phyloP scores from a whole-genome alignment of 345 rosid species.

The Cardamine resedifolia region DNA sequence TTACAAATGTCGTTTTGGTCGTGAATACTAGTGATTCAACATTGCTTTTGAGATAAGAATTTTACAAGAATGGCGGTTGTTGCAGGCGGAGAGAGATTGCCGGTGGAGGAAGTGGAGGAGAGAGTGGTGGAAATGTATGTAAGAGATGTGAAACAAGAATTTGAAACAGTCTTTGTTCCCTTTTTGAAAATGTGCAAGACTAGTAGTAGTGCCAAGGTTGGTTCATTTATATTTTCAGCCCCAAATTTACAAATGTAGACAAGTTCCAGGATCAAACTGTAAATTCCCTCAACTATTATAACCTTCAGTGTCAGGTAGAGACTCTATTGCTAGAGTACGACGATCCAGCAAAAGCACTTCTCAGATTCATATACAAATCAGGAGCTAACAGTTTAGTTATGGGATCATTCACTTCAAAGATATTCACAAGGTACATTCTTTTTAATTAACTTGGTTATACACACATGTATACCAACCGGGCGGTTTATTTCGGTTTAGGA shows the following conservation, averaged over 20 bases:
- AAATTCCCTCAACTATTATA: not conserved
- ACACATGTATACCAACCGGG: not conserved
- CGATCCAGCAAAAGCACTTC: slow-evolving; percentile 63
- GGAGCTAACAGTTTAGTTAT: slow-evolving; percentile 59
- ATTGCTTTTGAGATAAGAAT: not conserved
- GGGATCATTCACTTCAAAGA: slow-evolving; percentile 63
- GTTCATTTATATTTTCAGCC: not conserved
- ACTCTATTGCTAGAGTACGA: slow-evolving; percentile 68
- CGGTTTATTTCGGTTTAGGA: slow-evolving; percentile 45
- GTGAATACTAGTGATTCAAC: not conserved
- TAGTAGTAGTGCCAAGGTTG: slow-evolving; percentile 38
- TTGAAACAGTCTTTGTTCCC: slow-evolving; percentile 51
- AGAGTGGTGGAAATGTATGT: slow-evolving; percentile 62
- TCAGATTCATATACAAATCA: slow-evolving; percentile 47
- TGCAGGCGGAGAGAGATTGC: slow-evolving; percentile 62
- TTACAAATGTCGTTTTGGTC: not conserved
- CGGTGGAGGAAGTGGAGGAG: slow-evolving; percentile 64
- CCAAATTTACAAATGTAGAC: not conserved
- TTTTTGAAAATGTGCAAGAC: slow-evolving; percentile 58
- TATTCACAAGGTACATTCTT: slow-evolving; percentile 48
- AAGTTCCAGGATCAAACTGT: not conserved
- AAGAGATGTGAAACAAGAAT: slow-evolving; percentile 54
- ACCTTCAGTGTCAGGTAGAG: slow-evolving; percentile 52
- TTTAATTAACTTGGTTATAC: not conserved
- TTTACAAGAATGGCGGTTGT: not conserved